A percentile compares a stretch with the other conserved stretches of the same genome.
These are phyloP conservation scores for Zygosaccharomyces lentus DNA, from an alignment of 805 yeast genomes.

Conservation along the genomic window DNA sequence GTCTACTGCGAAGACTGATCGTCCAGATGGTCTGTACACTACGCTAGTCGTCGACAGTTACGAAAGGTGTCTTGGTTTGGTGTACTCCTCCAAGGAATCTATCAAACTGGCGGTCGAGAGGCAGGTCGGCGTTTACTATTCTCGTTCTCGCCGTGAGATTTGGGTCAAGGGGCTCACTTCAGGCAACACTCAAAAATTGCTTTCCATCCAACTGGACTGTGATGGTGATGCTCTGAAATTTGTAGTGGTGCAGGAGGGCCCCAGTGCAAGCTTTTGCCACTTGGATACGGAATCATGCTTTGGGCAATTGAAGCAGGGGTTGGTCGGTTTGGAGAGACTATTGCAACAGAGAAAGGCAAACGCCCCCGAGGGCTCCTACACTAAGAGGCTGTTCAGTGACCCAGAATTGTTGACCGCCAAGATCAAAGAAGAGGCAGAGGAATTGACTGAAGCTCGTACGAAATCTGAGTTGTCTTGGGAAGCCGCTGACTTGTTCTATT, in stretches of 20 bases:
- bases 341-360: conserved; percentile 51
- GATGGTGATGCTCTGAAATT: conserved; percentile 89
- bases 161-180: conserved; percentile 97
- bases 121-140: conserved; percentile 86
- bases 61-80: conserved; percentile 79
- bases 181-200: conserved; percentile 86
- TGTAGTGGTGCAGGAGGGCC: conserved; percentile 75
- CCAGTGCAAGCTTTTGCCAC: conserved; percentile 84
- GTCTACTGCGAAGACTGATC: conserved; percentile 64
- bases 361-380: conserved; percentile 94
- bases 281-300: conserved; percentile 76
- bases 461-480: conserved; percentile 86
- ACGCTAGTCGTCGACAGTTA: conserved; percentile 71
- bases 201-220: conserved; percentile 73
- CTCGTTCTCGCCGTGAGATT: conserved; percentile 78
- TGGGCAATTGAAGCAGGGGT: conserved; percentile 58
- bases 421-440: conserved; percentile 95
- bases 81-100: conserved; percentile 82
- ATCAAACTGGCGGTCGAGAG: conserved; percentile 76
- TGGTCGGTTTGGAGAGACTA: conserved; percentile 58
- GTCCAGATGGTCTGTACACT: conserved; percentile 79
- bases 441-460: conserved; percentile 75
- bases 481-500: conserved; percentile 86
- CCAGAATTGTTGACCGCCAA: conserved; percentile 72
- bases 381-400: conserved; percentile 81